Conservation (phyloP, 2,329 filamentous ascomycete genomes). For the Cladophialophora bantiana region DNA sequence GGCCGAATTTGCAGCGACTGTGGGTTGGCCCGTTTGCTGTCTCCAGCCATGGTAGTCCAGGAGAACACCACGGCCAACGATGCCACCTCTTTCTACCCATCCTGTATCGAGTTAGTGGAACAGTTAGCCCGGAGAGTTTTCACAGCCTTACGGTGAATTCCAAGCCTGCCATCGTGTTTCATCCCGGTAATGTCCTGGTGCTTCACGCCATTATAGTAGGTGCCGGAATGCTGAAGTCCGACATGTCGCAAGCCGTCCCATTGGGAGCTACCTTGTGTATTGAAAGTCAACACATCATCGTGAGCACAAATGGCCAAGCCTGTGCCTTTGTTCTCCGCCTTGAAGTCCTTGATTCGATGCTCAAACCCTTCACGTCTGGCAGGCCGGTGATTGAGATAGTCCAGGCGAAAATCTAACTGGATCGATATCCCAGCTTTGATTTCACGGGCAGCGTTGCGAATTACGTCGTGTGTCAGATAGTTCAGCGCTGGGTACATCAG, state of each 20-base stretch:
- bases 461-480: background rate
- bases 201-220: slow-evolving; percentile 2
- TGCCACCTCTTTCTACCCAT: slow-evolving; percentile 42
- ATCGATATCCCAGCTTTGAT: background rate
- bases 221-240: background rate
- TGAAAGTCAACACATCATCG: slow-evolving; percentile 9
- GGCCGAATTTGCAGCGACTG: background rate
- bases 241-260: slow-evolving; percentile 11
- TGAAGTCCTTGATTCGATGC: no score
- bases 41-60: slow-evolving; percentile 47
- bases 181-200: background rate
- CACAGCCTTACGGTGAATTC: no score
- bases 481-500: no score
- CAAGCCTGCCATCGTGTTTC: no score
- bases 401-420: background rate
- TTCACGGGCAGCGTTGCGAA: background rate
- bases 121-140: no score
- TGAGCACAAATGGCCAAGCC: slow-evolving; percentile 3
- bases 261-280: slow-evolving; percentile 8
- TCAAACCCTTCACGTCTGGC: background rate
- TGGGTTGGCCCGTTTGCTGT: slow-evolving; percentile 38
- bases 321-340: background rate
- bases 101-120: background rate
- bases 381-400: background rate
- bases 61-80: slow-evolving; percentile 50